These are phyloP conservation scores for Naegleria gruberi DNA, from an alignment of 208 protist species.

Conservation along the genomic window DNA sequence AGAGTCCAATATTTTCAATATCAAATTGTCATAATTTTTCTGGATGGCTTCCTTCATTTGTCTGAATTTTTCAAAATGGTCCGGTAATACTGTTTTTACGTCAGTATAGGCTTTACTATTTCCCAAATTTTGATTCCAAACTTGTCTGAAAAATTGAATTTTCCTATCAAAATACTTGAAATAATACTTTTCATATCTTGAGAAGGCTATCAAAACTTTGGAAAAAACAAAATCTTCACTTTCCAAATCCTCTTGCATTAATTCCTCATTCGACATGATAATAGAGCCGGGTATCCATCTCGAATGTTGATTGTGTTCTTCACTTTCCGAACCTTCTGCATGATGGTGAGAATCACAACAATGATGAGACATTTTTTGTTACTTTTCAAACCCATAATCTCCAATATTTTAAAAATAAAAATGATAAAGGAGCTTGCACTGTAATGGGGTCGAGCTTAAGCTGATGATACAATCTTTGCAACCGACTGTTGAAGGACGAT, in stretches of 20 bases:
- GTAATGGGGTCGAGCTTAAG: no score
- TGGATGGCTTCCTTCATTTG: not conserved
- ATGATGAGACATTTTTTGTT: no score
- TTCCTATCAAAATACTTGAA: not conserved
- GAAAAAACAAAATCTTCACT: not conserved
- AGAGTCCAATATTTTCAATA: not conserved
- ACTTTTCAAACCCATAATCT: no score
- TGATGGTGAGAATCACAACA: no score
- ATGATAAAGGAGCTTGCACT: no score
- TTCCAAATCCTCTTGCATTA: not conserved
- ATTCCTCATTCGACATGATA: no score
- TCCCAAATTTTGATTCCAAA: not conserved
- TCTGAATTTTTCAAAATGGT: not conserved
- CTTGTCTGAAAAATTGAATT: not conserved
- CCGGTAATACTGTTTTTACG: not conserved
- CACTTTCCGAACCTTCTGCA: no score
- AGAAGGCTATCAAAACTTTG: not conserved
- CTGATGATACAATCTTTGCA: no score
- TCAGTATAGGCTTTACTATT: not conserved
- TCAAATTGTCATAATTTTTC: not conserved
- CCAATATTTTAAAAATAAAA: no score
- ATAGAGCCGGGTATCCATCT: no score
- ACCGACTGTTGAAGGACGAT: no score
- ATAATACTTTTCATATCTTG: not conserved
- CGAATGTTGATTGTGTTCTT: no score